These are phyloP conservation scores for Thelonectria discophora DNA, from an alignment of 2,329 filamentous ascomycete species.

Conservation along the genomic window DNA sequence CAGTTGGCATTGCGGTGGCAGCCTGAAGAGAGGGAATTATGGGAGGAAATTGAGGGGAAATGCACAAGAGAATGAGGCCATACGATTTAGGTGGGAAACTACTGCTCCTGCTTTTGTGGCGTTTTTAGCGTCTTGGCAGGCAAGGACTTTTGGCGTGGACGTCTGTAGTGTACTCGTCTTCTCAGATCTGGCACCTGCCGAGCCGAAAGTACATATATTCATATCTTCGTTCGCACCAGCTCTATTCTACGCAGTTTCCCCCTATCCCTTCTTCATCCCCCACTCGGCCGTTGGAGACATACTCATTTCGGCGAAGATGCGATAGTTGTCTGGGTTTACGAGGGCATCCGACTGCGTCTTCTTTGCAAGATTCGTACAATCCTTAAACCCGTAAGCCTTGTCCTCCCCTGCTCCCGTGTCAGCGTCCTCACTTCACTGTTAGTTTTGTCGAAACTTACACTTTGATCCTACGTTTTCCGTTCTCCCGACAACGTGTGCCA, in stretches of 20 bases:
- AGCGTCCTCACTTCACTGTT: neutral
- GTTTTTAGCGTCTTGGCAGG: too few relatives aligned
- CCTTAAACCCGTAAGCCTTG: constrained; percentile 1
- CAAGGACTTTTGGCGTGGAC: too few relatives aligned
- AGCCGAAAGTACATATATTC: too few relatives aligned
- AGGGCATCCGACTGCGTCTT: neutral
- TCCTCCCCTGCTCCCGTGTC: constrained; percentile 1
- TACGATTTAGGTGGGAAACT: too few relatives aligned
- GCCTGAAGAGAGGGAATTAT: too few relatives aligned
- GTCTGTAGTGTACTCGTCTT: too few relatives aligned
- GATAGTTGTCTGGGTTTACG: constrained; percentile 15
- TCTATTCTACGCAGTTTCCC: neutral
- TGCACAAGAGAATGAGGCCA: too few relatives aligned
- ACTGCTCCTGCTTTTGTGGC: too few relatives aligned
- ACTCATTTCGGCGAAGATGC: constrained; percentile 20
- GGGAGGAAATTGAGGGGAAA: too few relatives aligned
- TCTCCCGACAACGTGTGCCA: constrained; percentile 12
- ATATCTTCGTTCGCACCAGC: too few relatives aligned
- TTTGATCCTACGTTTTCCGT: neutral
- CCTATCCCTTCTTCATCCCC: constrained; percentile 2
- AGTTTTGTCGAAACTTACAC: constrained; percentile 5
- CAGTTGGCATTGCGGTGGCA: too few relatives aligned
- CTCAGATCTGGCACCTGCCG: neutral
- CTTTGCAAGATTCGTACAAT: neutral
- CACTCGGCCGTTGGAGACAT: constrained; percentile 12